Evolutionary conservation across 225 moss, liverwort and hornwort species (phyloP).

Genomic region (Takakia lepidozioides): DNA sequence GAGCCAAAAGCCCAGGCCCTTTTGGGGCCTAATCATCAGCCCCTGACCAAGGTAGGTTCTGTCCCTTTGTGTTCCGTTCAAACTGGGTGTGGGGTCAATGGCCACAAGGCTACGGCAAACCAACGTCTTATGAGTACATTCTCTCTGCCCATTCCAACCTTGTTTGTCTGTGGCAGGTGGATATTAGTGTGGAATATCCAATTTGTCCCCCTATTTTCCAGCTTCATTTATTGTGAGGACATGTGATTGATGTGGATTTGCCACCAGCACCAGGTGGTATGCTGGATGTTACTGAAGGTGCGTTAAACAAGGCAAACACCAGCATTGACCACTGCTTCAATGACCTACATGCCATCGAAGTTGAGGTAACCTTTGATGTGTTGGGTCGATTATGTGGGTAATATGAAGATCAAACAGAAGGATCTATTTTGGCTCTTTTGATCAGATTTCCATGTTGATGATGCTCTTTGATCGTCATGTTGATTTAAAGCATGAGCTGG

Average conservation of each 20-base stretch:
- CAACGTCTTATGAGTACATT: too few species aligned
- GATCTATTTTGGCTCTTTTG: background rate
- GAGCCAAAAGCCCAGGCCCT: too few species aligned
- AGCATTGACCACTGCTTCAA: constrained; percentile 38
- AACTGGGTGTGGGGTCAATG: too few species aligned
- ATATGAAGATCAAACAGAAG: too few species aligned
- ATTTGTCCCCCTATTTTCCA: constrained; percentile 60
- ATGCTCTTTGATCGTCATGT: constrained; percentile 57
- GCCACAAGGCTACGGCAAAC: too few species aligned
- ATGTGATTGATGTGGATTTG: constrained; percentile 23
- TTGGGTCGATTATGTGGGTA: background rate
- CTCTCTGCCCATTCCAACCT: too few species aligned
- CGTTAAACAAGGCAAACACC: constrained; percentile 18
- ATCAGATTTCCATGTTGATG: constrained; percentile 68
- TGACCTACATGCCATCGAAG: constrained; percentile 64
- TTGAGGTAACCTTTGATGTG: constrained; percentile 39
- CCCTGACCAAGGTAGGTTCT: too few species aligned
- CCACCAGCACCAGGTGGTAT: constrained; percentile 56
- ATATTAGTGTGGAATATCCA: constrained; percentile 79
- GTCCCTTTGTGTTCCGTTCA: too few species aligned
- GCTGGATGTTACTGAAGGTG: constrained; percentile 35
- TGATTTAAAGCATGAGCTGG: constrained; percentile 16
- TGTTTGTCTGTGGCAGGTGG: constrained; percentile 33
- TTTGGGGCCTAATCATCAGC: too few species aligned
- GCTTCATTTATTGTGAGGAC: constrained; percentile 42